These are phyloP conservation scores for button mushroom (Agaricus bisporus) DNA, from an alignment of 768 basidiomycete genomes.

Conservation along the genomic window DNA sequence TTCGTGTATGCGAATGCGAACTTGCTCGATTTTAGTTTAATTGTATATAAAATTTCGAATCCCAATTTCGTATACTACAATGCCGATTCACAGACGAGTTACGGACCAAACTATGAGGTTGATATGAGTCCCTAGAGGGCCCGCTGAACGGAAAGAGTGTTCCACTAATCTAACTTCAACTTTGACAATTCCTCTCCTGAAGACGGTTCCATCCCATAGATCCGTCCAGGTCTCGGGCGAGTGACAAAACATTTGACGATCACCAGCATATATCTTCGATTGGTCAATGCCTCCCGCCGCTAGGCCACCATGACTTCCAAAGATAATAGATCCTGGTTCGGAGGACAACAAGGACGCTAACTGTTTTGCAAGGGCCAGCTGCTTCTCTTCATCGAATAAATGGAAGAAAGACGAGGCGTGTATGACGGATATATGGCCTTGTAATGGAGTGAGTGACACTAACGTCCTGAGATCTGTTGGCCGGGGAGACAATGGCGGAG, in stretches of 20 bases:
- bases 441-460: slow-evolving; percentile 25
- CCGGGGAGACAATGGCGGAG: background rate
- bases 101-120: background rate
- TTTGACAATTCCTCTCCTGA: slow-evolving; percentile 8
- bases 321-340: slow-evolving; percentile 25
- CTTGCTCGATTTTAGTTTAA: too few relatives aligned
- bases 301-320: slow-evolving; percentile 32
- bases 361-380: slow-evolving; percentile 22
- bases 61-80: too few relatives aligned
- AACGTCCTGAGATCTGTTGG: slow-evolving; percentile 8
- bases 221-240: slow-evolving; percentile 11
- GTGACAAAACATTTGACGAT: slow-evolving; percentile 10
- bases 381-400: slow-evolving; percentile 27
- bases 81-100: background rate
- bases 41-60: too few relatives aligned
- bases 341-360: slow-evolving; percentile 28
- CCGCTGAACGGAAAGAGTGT: background rate
- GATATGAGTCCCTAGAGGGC: background rate
- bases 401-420: slow-evolving; percentile 18
- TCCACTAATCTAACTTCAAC: slow-evolving; percentile 5
- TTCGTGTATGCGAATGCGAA: too few relatives aligned
- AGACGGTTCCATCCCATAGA: slow-evolving; percentile 7
- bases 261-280: slow-evolving; percentile 8
- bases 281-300: slow-evolving; percentile 12
- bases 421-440: slow-evolving; percentile 43